A percentile compares a stretch with the other conserved stretches of the same genome.
phyloP scores from a whole-genome alignment of 2,329 filamentous ascomycete species.

The Biscogniauxia marginata region DNA sequence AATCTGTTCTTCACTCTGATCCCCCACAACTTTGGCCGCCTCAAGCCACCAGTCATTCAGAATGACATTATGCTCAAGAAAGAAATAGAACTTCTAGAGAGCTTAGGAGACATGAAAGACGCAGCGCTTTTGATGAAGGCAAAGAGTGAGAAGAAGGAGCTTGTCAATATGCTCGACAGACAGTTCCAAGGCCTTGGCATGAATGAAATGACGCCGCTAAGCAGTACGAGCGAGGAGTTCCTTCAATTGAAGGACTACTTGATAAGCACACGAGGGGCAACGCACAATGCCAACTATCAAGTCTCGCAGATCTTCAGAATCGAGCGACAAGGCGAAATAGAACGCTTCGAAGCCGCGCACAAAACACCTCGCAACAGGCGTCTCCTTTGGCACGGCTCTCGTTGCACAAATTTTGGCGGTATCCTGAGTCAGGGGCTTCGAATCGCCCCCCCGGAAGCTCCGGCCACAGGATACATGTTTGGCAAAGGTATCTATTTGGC shows the following conservation, averaged over 20 bases:
- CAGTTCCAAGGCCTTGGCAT: constrained; percentile 71
- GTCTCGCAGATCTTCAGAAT: constrained; percentile 81
- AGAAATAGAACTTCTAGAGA: constrained; percentile 79
- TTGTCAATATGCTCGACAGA: constrained; percentile 65
- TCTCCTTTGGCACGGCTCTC: constrained; percentile 85
- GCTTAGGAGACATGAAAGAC: constrained; percentile 81
- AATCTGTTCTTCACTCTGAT: constrained; percentile 81
- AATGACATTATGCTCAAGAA: constrained; percentile 59
- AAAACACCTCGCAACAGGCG: constrained; percentile 60
- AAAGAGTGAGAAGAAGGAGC: constrained; percentile 43
- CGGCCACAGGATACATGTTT: constrained; percentile 81
- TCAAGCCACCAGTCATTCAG: constrained; percentile 67
- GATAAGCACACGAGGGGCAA: constrained; percentile 61
- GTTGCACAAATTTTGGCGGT: constrained; percentile 80
- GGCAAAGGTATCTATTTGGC: constrained; percentile 88
- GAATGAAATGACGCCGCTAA: constrained; percentile 72
- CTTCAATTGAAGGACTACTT: constrained; percentile 65
- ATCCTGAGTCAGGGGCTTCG: constrained; percentile 84
- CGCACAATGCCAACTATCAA: constrained; percentile 60
- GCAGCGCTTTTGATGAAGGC: constrained; percentile 74
- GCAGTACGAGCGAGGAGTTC: constrained; percentile 61
- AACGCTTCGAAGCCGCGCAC: constrained; percentile 62
- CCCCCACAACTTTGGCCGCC: constrained; percentile 72
- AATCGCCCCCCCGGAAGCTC: constrained; percentile 85
- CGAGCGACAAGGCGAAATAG: constrained; percentile 68